A percentile compares a stretch with the other conserved stretches of the same genome.
These are phyloP conservation scores for Thymus quinquecostatus DNA, from an alignment of 257 asterid genomes.

Conservation along the genomic window DNA sequence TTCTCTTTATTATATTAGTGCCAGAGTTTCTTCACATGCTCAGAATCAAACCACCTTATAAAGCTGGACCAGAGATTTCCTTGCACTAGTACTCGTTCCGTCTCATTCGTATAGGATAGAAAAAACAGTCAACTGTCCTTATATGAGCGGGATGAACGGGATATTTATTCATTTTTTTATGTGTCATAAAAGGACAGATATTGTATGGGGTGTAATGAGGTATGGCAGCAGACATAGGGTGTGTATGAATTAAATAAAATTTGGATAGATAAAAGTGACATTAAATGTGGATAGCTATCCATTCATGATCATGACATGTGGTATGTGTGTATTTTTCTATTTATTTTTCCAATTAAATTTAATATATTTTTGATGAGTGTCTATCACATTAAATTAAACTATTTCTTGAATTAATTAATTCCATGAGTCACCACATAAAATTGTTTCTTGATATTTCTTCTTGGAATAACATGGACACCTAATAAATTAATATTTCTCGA, in stretches of 20 bases:
- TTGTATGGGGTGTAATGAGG: not conserved
- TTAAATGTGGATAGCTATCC: constrained; percentile 10
- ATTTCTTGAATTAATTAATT: too few relatives aligned
- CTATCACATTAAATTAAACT: not conserved
- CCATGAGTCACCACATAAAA: not conserved
- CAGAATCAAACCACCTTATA: constrained; percentile 7
- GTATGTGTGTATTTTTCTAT: not conserved
- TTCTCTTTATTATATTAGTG: not conserved
- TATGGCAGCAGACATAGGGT: not conserved
- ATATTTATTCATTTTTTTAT: too few relatives aligned
- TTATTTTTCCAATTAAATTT: not conserved
- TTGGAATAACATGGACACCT: too few relatives aligned
- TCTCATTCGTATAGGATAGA: too few relatives aligned
- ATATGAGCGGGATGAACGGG: too few relatives aligned
- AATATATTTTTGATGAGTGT: not conserved
- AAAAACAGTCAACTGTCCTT: too few relatives aligned
- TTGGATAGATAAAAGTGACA: not conserved
- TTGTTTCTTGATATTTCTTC: not conserved
- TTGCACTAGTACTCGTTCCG: not conserved
- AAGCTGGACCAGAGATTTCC: constrained; percentile 7
- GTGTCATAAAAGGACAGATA: too few relatives aligned
- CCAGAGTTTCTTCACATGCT: constrained; percentile 28
- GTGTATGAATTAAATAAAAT: not conserved
- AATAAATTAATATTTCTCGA: not conserved
- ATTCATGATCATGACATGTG: constrained; percentile 9